These are phyloP conservation scores for Suillus americanus DNA, from an alignment of 768 basidiomycete species.

Conservation along the genomic window DNA sequence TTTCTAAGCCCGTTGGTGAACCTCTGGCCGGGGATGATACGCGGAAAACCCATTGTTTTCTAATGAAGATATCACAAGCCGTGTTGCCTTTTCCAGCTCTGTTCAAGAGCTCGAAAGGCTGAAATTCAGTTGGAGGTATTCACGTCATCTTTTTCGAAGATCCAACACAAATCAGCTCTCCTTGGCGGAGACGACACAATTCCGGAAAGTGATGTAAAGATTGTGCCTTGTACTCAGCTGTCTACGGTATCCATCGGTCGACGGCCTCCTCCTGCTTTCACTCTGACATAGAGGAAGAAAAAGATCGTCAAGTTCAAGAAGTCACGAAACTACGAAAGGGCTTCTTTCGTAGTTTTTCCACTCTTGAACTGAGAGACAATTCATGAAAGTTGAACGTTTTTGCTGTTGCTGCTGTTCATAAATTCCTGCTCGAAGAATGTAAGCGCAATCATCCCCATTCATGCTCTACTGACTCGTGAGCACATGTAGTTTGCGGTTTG, in stretches of 20 bases:
- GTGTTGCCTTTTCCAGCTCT: conserved; percentile 18
- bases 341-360: conserved; percentile 11
- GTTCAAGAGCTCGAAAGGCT: conserved; percentile 16
- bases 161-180: conserved; percentile 32
- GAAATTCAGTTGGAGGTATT: conserved; percentile 22
- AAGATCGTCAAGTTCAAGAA: conserved; percentile 1
- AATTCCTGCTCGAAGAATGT: not conserved
- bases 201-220: conserved; percentile 29
- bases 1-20: not conserved
- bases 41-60: conserved; percentile 18
- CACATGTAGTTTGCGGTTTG: not conserved
- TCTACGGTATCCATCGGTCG: conserved; percentile 11
- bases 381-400: conserved; percentile 19
- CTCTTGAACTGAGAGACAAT: conserved; percentile 23
- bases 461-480: not conserved
- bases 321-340: conserved; percentile 12
- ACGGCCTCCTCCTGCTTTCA: not conserved
- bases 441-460: not conserved
- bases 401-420: not conserved
- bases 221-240: conserved; percentile 20
- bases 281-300: conserved; percentile 5
- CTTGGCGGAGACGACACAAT: conserved; percentile 30
- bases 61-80: conserved; percentile 19
- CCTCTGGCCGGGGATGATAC: conserved; percentile 10
- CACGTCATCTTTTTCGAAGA: conserved; percentile 13